Base-by-base conservation (phyloP, 257 asterid species). In the Salvia splendens region DNA sequence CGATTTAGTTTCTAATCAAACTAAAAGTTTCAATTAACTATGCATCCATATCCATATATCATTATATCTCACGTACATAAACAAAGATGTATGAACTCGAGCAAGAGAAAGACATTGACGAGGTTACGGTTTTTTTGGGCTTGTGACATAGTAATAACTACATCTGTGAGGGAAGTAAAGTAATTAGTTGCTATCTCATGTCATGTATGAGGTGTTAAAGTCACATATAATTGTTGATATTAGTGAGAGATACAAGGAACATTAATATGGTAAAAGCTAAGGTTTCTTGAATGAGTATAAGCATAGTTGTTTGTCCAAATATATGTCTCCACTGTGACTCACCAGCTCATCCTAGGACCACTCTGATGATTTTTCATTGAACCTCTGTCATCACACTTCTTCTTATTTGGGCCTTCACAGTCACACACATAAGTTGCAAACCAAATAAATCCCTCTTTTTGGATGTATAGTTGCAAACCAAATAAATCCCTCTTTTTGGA, bases 311-410 rank as follows among this genome's bases (percentile, higher is more conserved):
- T 74, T 71, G 83, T 75, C 78, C 75, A 71, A 75, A 67, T 75
- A 42, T 66, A 40, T 78, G 71, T 73, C 76, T 57, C 71, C 54
- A 30, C 55, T 54, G 49, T 50, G 35, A 46, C 8, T 3, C 35
- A 65, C 51, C 81, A 70, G 70, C 81, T 73, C 75, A 73, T 69
- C 52, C 17, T 55, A 68, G 84, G 84, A 80, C 84, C 85, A 80
- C 85, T 61, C 1, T 6, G 6, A 7, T 65, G 54, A 46, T 70
- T 50, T 24, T 65, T 65, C 0, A 56, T 54, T 69, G 35, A 58
- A 50, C 70, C 20, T 52, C 62, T 69, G 65, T 42, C 66, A 52
- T 70, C 51, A n/a, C 8, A 61, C 5, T 53, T 74, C 65, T 70
- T 70, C 71, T 46, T 15, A 73, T 61, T 60, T 74, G 61, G 42